Percentiles rank a stretch among this genome's conserved stretches.
Conservation (phyloP, 371 early-diverging fungal genomes). For the Dinochytrium kinnereticum region DNA sequence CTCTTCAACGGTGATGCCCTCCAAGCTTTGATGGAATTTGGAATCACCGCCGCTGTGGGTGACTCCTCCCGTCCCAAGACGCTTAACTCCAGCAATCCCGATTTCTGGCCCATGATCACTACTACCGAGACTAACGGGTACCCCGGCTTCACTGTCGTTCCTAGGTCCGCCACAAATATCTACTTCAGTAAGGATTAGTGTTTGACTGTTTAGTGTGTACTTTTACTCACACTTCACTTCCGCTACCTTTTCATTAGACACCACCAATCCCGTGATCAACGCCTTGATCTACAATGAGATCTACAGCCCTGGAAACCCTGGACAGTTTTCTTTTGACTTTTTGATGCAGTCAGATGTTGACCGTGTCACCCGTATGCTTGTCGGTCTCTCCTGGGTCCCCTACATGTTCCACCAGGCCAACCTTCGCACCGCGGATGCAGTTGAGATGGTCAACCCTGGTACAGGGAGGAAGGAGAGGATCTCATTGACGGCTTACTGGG, state of each 20-base stretch:
- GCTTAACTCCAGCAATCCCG: conserved; percentile 16
- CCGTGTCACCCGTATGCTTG: conserved; percentile 21
- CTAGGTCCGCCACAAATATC: conserved; percentile 29
- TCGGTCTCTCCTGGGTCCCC: conserved; percentile 27
- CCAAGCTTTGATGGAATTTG: conserved; percentile 25
- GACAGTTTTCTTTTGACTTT: not conserved
- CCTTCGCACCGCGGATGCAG: conserved; percentile 34
- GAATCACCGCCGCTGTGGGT: conserved; percentile 33
- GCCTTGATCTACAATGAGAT: conserved; percentile 29
- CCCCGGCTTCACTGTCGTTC: conserved; percentile 34
- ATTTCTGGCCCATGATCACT: conserved; percentile 28
- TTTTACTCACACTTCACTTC: not conserved
- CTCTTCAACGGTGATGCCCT: conserved; percentile 43
- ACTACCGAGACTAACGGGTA: conserved; percentile 26
- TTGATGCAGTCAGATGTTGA: conserved; percentile 22
- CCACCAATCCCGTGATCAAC: conserved; percentile 24
- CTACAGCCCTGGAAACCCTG: conserved; percentile 9
- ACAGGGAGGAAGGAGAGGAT: not conserved
- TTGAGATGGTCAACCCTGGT: not conserved
- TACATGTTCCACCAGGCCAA: conserved; percentile 45
- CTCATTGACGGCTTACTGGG: conserved; percentile 14
- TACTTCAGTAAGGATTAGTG: conserved; percentile 27
- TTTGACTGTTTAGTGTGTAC: not conserved
- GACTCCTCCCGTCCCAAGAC: conserved; percentile 36
- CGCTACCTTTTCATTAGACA: not conserved